These are phyloP conservation scores for Blastobotrys indianensis DNA, from an alignment of 1,139 yeast species.

Conservation along the genomic window DNA sequence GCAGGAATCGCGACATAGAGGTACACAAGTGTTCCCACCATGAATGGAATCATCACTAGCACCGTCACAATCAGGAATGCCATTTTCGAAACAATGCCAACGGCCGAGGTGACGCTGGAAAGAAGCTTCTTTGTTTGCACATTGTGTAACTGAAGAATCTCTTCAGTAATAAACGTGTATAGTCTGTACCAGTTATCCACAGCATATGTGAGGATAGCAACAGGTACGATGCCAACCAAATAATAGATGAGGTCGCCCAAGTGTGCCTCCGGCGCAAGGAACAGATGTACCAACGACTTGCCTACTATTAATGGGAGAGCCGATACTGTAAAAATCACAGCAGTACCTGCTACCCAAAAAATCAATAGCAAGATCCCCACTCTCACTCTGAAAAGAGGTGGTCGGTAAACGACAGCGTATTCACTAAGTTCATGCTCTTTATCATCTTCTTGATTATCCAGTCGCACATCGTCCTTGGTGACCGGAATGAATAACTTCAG, in stretches of 20 bases:
- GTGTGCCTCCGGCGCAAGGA: conserved; percentile 3
- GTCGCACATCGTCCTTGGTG: conserved; percentile 66
- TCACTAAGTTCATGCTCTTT: conserved; percentile 44
- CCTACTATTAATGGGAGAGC: conserved; percentile 34
- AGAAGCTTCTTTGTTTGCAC: neutral
- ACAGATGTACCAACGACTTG: conserved; percentile 2
- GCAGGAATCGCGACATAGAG: conserved; percentile 8
- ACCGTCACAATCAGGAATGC: conserved; percentile 10
- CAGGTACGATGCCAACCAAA: conserved; percentile 18
- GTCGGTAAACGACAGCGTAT: conserved; percentile 77
- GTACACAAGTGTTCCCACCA: conserved; percentile 9
- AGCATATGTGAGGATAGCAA: conserved; percentile 10
- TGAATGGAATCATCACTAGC: conserved; percentile 9
- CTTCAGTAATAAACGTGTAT: neutral
- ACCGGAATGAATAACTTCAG: conserved; percentile 76
- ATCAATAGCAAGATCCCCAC: conserved; percentile 50
- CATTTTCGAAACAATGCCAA: conserved; percentile 3
- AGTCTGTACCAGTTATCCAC: conserved; percentile 16
- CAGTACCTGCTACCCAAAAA: conserved; percentile 67
- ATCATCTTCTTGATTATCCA: conserved; percentile 42
- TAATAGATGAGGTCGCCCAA: conserved; percentile 13
- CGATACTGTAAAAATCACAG: conserved; percentile 35
- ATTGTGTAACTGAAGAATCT: conserved; percentile 1
- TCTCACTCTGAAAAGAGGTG: conserved; percentile 65
- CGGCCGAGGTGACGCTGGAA: neutral